phyloP scores from a whole-genome alignment of 2,329 filamentous ascomycete genomes.

The Allantophomopsis cytisporea region DNA sequence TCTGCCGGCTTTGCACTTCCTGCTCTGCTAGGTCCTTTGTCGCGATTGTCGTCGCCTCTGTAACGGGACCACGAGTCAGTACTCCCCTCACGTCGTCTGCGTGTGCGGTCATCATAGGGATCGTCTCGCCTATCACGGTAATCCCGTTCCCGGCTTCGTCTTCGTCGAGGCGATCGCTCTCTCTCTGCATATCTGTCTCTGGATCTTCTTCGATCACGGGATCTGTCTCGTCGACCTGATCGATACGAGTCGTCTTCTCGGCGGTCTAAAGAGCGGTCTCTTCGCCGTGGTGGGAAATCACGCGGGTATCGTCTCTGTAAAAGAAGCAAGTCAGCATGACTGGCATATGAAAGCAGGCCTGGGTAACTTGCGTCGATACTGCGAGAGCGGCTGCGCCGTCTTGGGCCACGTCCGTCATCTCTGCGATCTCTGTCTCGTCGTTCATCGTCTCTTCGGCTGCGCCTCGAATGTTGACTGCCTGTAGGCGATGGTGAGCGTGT shows the following conservation, averaged over 20 bases:
- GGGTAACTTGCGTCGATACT: slow-evolving; percentile 42
- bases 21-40: slow-evolving; percentile 33
- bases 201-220: slow-evolving; percentile 50
- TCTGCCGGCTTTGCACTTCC: slow-evolving; percentile 37
- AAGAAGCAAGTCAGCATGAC: slow-evolving; percentile 24
- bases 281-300: slow-evolving; percentile 42
- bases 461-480: slow-evolving; percentile 66
- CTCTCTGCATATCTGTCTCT: slow-evolving; percentile 38
- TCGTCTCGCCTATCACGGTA: slow-evolving; percentile 59
- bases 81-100: slow-evolving; percentile 54
- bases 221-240: slow-evolving; percentile 45
- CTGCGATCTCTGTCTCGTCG: slow-evolving; percentile 34
- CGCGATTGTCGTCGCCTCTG: slow-evolving; percentile 52
- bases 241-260: slow-evolving; percentile 53
- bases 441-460: slow-evolving; percentile 33
- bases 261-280: slow-evolving; percentile 57
- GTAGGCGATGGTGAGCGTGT: slow-evolving; percentile 84
- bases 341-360: slow-evolving; percentile 2
- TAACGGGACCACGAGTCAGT: slow-evolving; percentile 55
- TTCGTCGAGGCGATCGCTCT: slow-evolving; percentile 42
- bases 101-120: slow-evolving; percentile 47
- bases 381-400: slow-evolving; percentile 45
- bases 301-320: slow-evolving; percentile 44
- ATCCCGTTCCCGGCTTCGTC: slow-evolving; percentile 55
- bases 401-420: slow-evolving; percentile 31